Conservation (phyloP, 2,329 filamentous ascomycete species). For the Ophiocordyceps unilateralis region DNA sequence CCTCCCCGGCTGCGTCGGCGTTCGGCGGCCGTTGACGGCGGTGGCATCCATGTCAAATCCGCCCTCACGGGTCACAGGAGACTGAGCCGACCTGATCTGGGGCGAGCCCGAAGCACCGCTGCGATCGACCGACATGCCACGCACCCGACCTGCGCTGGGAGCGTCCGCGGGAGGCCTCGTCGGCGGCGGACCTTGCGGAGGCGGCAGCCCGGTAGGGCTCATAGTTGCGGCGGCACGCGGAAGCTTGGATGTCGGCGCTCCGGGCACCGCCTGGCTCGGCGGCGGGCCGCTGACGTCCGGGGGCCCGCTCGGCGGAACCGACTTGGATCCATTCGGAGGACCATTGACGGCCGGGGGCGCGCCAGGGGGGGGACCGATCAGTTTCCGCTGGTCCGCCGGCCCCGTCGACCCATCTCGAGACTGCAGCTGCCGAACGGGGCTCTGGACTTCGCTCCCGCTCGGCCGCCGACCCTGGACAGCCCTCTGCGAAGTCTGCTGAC, state of each 20-base stretch:
- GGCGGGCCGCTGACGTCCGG: slow-evolving; percentile 19
- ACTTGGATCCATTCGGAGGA: slow-evolving; percentile 23
- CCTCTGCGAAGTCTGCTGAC: slow-evolving; percentile 20
- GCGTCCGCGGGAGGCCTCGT: slow-evolving; percentile 26
- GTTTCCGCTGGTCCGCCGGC: slow-evolving; percentile 30
- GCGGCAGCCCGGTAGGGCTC: slow-evolving; percentile 32
- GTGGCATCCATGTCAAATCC: slow-evolving; percentile 31
- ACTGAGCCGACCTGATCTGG: slow-evolving; percentile 16
- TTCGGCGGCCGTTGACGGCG: slow-evolving; percentile 42
- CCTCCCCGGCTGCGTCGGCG: slow-evolving; percentile 35
- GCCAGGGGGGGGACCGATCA: slow-evolving; percentile 21
- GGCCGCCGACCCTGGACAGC: slow-evolving; percentile 23
- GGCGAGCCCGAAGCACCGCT: slow-evolving; percentile 20
- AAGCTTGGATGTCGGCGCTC: slow-evolving; percentile 19
- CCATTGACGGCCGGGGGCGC: slow-evolving; percentile 17
- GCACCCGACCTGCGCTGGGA: slow-evolving; percentile 22
- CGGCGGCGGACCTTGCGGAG: slow-evolving; percentile 31
- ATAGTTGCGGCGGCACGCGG: slow-evolving; percentile 12
- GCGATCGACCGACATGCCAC: slow-evolving; percentile 33
- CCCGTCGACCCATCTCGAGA: slow-evolving; percentile 35
- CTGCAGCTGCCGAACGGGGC: slow-evolving; percentile 17
- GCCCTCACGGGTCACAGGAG: slow-evolving; percentile 20
- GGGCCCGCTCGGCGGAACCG: slow-evolving; percentile 16
- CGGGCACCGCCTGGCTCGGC: slow-evolving; percentile 10
- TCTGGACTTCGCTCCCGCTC: slow-evolving; percentile 19